Evolutionary conservation across 495 filamentous ascomycete species (phyloP).

Genomic region (Aspergillus campestris): DNA sequence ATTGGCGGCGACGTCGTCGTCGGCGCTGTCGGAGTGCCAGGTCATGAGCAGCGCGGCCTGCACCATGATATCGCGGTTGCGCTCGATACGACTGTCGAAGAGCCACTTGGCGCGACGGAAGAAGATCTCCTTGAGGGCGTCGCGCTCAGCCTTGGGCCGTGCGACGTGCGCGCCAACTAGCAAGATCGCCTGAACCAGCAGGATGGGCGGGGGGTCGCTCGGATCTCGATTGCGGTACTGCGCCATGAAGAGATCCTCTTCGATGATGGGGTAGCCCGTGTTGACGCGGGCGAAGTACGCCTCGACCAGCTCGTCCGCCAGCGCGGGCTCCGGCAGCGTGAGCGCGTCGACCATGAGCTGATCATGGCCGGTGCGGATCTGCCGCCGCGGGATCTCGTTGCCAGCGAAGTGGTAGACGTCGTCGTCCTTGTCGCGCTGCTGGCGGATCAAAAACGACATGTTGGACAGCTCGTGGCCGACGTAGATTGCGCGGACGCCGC

Average conservation of each 20-base stretch:
- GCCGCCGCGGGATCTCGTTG: conserved; percentile 45
- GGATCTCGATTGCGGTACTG: conserved; percentile 41
- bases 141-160: conserved; percentile 32
- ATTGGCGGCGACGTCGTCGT: conserved; percentile 42
- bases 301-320: conserved; percentile 40
- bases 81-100: conserved; percentile 41
- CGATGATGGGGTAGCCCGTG: conserved; percentile 37
- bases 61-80: conserved; percentile 41
- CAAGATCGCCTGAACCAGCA: conserved; percentile 39
- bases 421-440: conserved; percentile 38
- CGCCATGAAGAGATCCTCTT: conserved; percentile 40
- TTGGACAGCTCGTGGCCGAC: conserved; percentile 44
- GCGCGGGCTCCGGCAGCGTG: conserved; percentile 34
- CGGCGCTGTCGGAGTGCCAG: conserved; percentile 40
- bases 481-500: conserved; percentile 41
- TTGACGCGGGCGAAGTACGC: conserved; percentile 40
- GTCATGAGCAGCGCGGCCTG: conserved; percentile 39
- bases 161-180: conserved; percentile 38
- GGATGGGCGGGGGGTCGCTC: conserved; percentile 34
- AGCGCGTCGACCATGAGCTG: conserved; percentile 42
- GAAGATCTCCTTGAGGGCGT: conserved; percentile 38
- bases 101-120: conserved; percentile 42
- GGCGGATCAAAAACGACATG: conserved; percentile 44
- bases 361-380: conserved; percentile 37
- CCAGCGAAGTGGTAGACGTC: conserved; percentile 41